A percentile compares a stretch with the other conserved stretches of the same genome.
phyloP scores from a whole-genome alignment of 164 flowering plant genomes.

The Chimonanthus praecox region DNA sequence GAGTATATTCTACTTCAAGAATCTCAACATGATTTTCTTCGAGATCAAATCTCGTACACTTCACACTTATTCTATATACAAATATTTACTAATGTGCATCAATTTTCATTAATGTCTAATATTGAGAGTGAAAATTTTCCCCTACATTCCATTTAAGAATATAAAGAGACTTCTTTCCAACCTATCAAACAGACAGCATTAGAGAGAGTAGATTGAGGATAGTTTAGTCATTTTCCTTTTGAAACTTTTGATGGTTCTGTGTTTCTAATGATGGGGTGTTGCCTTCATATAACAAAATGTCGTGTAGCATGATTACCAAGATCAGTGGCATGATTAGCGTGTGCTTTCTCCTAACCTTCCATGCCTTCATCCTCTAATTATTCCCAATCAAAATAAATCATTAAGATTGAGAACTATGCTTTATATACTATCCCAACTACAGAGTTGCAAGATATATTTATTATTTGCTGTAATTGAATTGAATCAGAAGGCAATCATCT shows the following conservation, averaged over 20 bases:
- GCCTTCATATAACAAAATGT: not conserved
- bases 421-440: not conserved
- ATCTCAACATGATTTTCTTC: too few species aligned
- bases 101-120: too few species aligned
- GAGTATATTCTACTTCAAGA: too few species aligned
- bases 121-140: too few species aligned
- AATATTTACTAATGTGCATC: too few species aligned
- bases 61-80: too few species aligned
- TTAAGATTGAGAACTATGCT: not conserved
- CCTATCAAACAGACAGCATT: too few species aligned
- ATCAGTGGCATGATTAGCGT: conserved; percentile 25
- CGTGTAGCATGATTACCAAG: conserved; percentile 13
- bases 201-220: not conserved
- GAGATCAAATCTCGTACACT: too few species aligned
- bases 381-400: conserved; percentile 4
- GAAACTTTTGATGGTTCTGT: conserved; percentile 6
- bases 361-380: not conserved
- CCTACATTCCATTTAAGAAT: too few species aligned
- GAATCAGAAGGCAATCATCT: too few species aligned
- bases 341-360: conserved; percentile 12
- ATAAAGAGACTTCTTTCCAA: too few species aligned
- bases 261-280: conserved; percentile 21
- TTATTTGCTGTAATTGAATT: not conserved
- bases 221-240: conserved; percentile 5
- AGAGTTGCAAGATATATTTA: not conserved